Conservation (phyloP, 345 rosid species). For the Bretschneidera sinensis region DNA sequence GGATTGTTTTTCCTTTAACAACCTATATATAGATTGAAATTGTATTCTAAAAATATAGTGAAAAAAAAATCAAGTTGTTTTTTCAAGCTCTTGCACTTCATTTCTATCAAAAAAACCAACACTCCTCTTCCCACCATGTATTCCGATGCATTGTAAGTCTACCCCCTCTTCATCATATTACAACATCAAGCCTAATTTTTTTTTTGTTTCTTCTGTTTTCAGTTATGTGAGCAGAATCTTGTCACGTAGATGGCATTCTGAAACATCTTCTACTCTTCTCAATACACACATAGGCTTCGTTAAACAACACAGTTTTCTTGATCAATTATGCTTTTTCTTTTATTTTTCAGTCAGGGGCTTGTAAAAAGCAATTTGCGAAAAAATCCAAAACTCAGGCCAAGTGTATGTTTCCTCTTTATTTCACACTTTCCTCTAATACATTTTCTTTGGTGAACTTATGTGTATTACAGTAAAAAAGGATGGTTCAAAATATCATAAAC, state of each 20-base stretch:
- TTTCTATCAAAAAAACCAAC: too few relatives aligned
- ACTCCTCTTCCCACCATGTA: slow-evolving; percentile 92
- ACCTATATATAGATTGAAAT: too few relatives aligned
- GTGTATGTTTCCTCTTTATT: slow-evolving; percentile 41
- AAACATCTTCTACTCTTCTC: not conserved
- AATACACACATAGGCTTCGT: not conserved
- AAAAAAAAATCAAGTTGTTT: too few relatives aligned
- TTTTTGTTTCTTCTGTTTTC: not conserved
- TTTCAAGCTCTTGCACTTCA: too few relatives aligned
- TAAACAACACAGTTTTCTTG: not conserved
- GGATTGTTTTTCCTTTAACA: too few relatives aligned
- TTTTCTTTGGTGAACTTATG: too few relatives aligned
- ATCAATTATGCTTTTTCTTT: slow-evolving; percentile 12
- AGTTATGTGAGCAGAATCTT: not conserved
- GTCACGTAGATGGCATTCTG: not conserved
- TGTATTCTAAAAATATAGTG: too few relatives aligned
- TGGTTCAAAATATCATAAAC: too few relatives aligned
- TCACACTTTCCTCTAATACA: not conserved
- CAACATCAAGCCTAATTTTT: not conserved
- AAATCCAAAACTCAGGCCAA: slow-evolving; percentile 91
- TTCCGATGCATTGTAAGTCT: slow-evolving; percentile 78
- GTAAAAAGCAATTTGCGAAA: slow-evolving; percentile 93
- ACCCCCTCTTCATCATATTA: not conserved
- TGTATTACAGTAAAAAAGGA: too few relatives aligned
- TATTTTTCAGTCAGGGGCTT: slow-evolving; percentile 74